A percentile compares a stretch with the other conserved stretches of the same genome.
These are phyloP conservation scores for Xylariaceae sp. DNA, from an alignment of 2,329 filamentous ascomycete species.

Conservation along the genomic window DNA sequence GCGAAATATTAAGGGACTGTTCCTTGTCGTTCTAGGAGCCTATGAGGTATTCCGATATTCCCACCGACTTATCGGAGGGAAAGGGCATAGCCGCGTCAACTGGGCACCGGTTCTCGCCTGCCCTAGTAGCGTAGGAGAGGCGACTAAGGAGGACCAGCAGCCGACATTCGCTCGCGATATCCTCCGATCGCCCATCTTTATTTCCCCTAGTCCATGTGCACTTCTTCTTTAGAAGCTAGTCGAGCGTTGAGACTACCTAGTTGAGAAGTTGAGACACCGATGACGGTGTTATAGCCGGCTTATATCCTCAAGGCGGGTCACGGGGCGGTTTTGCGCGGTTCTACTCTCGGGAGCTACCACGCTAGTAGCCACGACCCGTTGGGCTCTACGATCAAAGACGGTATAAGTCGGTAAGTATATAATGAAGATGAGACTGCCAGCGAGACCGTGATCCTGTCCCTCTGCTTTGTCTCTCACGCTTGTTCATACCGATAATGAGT, in stretches of 20 bases:
- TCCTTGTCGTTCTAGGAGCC: neutral
- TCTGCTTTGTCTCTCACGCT: neutral
- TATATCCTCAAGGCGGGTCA: constrained; percentile 10
- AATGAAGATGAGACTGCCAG: neutral
- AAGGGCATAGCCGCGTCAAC: neutral
- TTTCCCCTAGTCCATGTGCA: neutral
- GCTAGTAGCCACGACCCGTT: neutral
- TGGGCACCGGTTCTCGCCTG: neutral
- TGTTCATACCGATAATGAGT: neutral
- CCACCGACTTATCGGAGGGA: neutral
- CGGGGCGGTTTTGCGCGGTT: neutral
- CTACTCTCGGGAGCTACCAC: neutral
- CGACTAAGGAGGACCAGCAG: neutral
- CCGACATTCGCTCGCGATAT: neutral
- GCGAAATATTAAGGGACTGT: neutral
- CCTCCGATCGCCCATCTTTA: neutral
- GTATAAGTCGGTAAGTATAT: neutral
- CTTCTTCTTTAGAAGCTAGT: neutral
- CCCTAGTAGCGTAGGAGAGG: neutral
- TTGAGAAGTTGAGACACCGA: neutral
- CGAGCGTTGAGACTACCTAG: neutral
- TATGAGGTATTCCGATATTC: neutral
- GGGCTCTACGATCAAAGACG: neutral
- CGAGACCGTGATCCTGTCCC: too few relatives aligned
- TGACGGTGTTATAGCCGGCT: constrained; percentile 14